Conservation (phyloP, 305 asterid genomes). For the Fraxinus floribunda region DNA sequence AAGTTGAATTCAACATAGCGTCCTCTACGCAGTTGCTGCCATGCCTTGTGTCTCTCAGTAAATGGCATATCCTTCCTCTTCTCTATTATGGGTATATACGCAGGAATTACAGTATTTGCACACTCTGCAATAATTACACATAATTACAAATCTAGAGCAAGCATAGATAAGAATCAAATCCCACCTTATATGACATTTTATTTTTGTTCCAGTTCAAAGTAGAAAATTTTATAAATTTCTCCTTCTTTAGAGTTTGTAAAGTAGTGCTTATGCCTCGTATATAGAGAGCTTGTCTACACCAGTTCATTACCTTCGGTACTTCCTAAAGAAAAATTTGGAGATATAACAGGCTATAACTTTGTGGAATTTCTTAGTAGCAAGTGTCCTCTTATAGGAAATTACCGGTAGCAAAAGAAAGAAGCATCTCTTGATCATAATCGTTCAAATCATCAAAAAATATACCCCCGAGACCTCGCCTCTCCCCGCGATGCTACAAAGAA, state of each 20-base stretch:
- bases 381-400: slow-evolving; percentile 28
- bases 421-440: slow-evolving; percentile 93
- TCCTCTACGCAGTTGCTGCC: slow-evolving; percentile 99
- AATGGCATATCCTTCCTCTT: slow-evolving; percentile 83
- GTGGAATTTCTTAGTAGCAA: not conserved
- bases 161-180: not conserved
- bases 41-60: slow-evolving; percentile 69
- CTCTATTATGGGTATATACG: slow-evolving; percentile 85
- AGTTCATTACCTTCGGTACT: not conserved
- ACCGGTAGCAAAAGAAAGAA: slow-evolving; percentile 94
- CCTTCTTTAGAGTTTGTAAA: not conserved
- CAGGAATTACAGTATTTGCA: slow-evolving; percentile 90
- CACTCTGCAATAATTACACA: slow-evolving; percentile 66
- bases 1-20: slow-evolving; percentile 95
- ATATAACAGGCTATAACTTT: not conserved
- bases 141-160: not conserved
- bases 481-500: slow-evolving; percentile 83
- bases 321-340: not conserved
- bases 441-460: slow-evolving; percentile 93
- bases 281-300: slow-evolving; percentile 6
- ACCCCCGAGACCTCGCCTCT: slow-evolving; percentile 99
- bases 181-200: not conserved
- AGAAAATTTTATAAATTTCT: not conserved
- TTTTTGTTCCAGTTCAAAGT: not conserved
- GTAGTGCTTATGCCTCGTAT: not conserved